Conservation (phyloP, 495 filamentous ascomycete species). For the Penicillium turbatum region DNA sequence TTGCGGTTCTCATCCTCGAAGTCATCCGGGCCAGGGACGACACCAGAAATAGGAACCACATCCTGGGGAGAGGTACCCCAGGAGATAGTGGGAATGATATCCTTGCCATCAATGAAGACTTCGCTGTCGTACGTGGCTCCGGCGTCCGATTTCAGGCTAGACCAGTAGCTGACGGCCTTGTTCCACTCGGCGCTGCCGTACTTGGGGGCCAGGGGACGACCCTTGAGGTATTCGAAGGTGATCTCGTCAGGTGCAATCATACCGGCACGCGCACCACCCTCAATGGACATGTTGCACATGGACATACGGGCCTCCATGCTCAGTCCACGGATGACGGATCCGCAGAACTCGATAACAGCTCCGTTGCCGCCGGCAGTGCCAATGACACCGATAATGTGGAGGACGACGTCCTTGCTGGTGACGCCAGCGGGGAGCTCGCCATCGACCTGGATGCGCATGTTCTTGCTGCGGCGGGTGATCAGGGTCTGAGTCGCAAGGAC, state of each 20-base stretch:
- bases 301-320: slow-evolving; percentile 99
- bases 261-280: slow-evolving; percentile 90
- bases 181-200: slow-evolving; percentile 84
- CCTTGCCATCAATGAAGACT: slow-evolving; percentile 82
- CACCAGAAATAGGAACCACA: slow-evolving; percentile 86
- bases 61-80: slow-evolving; percentile 98
- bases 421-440: slow-evolving; percentile 87
- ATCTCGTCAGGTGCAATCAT: slow-evolving; percentile 94
- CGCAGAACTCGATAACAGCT: slow-evolving; percentile 94
- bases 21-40: slow-evolving; percentile 83
- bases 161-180: slow-evolving; percentile 85
- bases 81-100: slow-evolving; percentile 88
- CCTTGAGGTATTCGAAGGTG: slow-evolving; percentile 93
- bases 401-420: slow-evolving; percentile 92
- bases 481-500: slow-evolving; percentile 94
- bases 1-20: slow-evolving; percentile 75
- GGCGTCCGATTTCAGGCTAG: slow-evolving; percentile 74
- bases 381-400: slow-evolving; percentile 89
- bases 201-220: slow-evolving; percentile 80
- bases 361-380: slow-evolving; percentile 94
- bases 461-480: slow-evolving; percentile 92
- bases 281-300: slow-evolving; percentile 99
- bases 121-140: slow-evolving; percentile 84
- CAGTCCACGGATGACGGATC: slow-evolving; percentile 80
- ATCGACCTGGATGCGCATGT: slow-evolving; percentile 96